Evolutionary conservation across 1,284 basidiomycete species (phyloP), one percentile per base, ranked within the genome.

Genomic region (Rhizoctonia solani): DNA sequence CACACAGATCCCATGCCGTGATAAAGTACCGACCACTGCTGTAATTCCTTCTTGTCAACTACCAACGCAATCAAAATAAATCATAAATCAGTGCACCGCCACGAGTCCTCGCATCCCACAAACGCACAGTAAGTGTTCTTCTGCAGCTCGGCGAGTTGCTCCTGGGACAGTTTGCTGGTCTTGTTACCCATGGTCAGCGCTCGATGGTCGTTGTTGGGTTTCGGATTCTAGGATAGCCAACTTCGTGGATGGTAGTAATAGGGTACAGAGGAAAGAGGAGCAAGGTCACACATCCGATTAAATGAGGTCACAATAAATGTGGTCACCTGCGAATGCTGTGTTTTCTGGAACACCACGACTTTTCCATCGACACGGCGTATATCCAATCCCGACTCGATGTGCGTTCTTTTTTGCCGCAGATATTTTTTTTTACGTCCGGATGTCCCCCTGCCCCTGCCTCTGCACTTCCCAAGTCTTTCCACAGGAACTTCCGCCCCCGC

Each of bases 1-100:
- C 27, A 41, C 11, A 41, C 27, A 23, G 59, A 53, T 55, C 34
- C 23, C 66, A 53, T 55, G 44, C 32, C 66, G 41, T 69, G 58
- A 67, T 65, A 68, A 67, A n/a, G n/a, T n/a, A 71, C 67, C 69
- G 4, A 91, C 96, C 97, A 99, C 85, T 98, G 95, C 82, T 99
- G 96, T 63, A 99, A 87, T 79, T 99, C 97, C 79, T 95, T 93
- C 87, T 98, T 98, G 84, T 99, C 97, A 78, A 99, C 97, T 99
- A 78, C n/a, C 30, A 69, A 56, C 30, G 71, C 69, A n/a, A 66
- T 63, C 46, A 65, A 61, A 58, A 67, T 69, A 21, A 73, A n/a
- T n/a, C n/a, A 69, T 68, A 69, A 74, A 71, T 69, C 66, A 54
- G 59, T 49, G 49, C 56, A 66, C 55, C 69, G 68, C 55, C 50